These are phyloP conservation scores for Raphanus sativus DNA, from an alignment of 345 rosid species.

Conservation along the genomic window DNA sequence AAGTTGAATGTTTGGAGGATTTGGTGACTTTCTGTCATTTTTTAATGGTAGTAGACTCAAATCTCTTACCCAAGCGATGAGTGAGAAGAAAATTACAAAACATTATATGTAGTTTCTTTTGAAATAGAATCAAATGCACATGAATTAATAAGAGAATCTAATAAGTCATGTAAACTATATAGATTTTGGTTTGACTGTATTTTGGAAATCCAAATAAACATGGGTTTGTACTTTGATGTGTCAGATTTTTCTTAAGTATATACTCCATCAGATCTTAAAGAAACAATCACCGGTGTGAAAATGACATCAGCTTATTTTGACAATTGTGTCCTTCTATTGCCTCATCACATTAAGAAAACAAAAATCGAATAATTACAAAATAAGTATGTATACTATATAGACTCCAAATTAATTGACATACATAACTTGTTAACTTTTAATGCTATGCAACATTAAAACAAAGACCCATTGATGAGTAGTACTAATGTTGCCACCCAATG, in stretches of 20 bases:
- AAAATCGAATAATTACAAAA: too few relatives aligned
- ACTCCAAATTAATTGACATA: constrained; percentile 1
- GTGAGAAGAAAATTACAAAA: neutral
- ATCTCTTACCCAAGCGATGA: neutral
- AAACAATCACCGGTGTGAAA: constrained; percentile 37
- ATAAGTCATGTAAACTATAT: constrained; percentile 18
- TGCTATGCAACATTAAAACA: neutral
- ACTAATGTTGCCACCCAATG: neutral
- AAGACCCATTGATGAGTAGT: neutral
- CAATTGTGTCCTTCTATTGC: constrained; percentile 26
- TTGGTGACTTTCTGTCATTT: neutral
- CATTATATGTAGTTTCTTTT: neutral
- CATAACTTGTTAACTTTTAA: neutral
- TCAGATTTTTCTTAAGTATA: constrained; percentile 39
- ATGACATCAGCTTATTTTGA: constrained; percentile 40
- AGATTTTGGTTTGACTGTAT: constrained; percentile 39
- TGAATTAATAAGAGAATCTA: constrained; percentile 16
- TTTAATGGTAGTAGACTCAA: neutral
- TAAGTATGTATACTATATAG: too few relatives aligned
- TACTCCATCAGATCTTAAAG: constrained; percentile 30
- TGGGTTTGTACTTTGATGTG: constrained; percentile 39
- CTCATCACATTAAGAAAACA: constrained; percentile 26
- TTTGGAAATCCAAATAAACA: constrained; percentile 32
- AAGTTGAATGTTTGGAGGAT: constrained; percentile 27
- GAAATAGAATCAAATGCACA: neutral